Base-by-base conservation (phyloP, 2,329 filamentous ascomycete species). In the Oidium heveae region DNA sequence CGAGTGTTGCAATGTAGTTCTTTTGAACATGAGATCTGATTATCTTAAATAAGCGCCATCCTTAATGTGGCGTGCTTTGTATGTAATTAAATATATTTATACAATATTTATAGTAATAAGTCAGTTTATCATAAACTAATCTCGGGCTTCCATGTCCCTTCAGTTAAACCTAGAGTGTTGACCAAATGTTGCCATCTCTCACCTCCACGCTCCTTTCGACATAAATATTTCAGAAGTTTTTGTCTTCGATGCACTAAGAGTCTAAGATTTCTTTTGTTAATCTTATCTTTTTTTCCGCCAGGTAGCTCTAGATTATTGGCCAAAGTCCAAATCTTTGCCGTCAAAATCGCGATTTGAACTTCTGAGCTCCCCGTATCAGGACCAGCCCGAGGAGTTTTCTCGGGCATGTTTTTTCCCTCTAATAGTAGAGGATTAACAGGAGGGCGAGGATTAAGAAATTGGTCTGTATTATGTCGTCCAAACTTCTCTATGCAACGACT, bases 261-360 rank as follows among this genome's bases (percentile, higher is more conserved):
- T 59, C 86, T 75, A 66, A 98, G 65, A 68, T 94, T 94, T 57
- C 88, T 76, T 76, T 93, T 94, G 71, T 95, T 95, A 66, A 86
- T 77, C 72, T 93, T 94, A 66, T 98, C 91, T 66, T 82, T 86
- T 67, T 83, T 77, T 5, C 82, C 85, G 61, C 72, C 69, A 57
- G 79, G 75, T 44, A 71, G 73, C 63, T 82, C 74, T 53, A 94
- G 68, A 59, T 82, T 80, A 60, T 83, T 74, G 16, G 84, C 81
- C 52, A 98, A 67, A 24, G 82, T 80, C 58, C 86, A 75, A 65
- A 98, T 98, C 74, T 95, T 96, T 56, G 86, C 77, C 2, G 91
- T 98, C 66, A 98, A 68, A 61, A 98, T 93, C 49, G 87, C 88
- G 60, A 93, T 86, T 72, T 98, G 91, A n/a, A 98, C 93, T 69